These are phyloP conservation scores for Basipetospora chlamydospora DNA, from an alignment of 2,329 filamentous ascomycete species.

Conservation along the genomic window DNA sequence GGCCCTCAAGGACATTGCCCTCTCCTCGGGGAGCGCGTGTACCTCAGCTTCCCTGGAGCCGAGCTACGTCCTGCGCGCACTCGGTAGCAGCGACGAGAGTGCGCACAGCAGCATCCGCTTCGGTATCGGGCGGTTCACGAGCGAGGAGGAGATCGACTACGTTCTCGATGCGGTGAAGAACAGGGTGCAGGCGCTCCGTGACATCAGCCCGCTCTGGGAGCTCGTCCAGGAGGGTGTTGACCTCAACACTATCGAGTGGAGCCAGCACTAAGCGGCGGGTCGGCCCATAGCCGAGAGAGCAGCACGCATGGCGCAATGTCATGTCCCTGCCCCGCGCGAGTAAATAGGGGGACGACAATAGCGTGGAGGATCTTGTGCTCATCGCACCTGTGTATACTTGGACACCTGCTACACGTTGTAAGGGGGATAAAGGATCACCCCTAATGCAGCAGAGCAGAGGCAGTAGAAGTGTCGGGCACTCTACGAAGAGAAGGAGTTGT, in stretches of 20 bases:
- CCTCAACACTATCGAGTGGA: constrained; percentile 94
- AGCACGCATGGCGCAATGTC: too few species aligned
- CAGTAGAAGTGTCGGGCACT: too few species aligned
- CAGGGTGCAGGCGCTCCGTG: constrained; percentile 80
- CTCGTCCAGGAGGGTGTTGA: constrained; percentile 94
- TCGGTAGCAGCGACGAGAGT: constrained; percentile 93
- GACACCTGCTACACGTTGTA: constrained; percentile 1
- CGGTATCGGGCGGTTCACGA: constrained; percentile 93
- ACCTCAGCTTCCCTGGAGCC: constrained; percentile 94
- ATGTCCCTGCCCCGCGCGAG: too few species aligned
- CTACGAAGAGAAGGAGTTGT: too few species aligned
- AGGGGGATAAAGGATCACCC: too few species aligned
- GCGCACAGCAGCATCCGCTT: constrained; percentile 97
- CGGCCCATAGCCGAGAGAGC: background rate
- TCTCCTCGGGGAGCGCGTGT: constrained; percentile 93
- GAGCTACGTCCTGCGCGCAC: constrained; percentile 84
- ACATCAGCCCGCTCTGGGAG: constrained; percentile 94
- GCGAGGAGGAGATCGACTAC: constrained; percentile 90
- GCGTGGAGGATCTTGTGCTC: background rate
- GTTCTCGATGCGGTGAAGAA: constrained; percentile 88
- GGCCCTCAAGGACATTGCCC: constrained; percentile 93
- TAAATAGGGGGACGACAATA: background rate
- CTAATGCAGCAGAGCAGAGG: too few species aligned
- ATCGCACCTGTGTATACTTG: constrained; percentile 4
- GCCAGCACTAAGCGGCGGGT: constrained; percentile 56